A percentile compares a stretch with the other conserved stretches of the same genome.
These are phyloP conservation scores for Prunus dulcis DNA, from an alignment of 306 rosid genomes.

Conservation along the genomic window DNA sequence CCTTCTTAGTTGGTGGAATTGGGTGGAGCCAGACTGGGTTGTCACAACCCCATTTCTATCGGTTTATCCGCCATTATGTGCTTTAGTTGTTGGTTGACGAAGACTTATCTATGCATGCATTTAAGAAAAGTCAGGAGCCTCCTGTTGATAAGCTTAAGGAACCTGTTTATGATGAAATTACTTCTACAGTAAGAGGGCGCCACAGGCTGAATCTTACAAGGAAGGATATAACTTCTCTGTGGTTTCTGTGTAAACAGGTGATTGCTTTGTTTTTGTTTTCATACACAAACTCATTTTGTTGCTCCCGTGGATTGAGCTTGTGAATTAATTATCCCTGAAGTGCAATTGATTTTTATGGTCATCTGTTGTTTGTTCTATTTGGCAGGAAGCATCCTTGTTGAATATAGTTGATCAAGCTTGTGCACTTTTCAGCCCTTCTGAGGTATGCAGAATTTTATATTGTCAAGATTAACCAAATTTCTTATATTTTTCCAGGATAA, in stretches of 20 bases:
- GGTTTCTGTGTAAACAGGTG: constrained; percentile 98
- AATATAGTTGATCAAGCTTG: constrained; percentile 83
- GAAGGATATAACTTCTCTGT: constrained; percentile 68
- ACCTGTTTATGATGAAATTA: constrained; percentile 63
- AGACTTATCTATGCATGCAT: constrained; percentile 42
- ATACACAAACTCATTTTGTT: neutral
- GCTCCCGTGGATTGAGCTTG: constrained; percentile 4
- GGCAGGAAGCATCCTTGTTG: constrained; percentile 88
- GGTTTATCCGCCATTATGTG: neutral
- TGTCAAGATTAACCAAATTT: neutral
- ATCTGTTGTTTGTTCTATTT: constrained; percentile 29
- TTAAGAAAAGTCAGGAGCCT: constrained; percentile 71
- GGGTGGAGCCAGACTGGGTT: neutral
- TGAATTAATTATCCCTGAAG: constrained; percentile 9
- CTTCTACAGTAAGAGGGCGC: constrained; percentile 49
- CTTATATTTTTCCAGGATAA: neutral
- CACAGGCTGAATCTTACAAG: constrained; percentile 65
- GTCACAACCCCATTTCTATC: neutral
- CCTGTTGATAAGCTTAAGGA: constrained; percentile 72
- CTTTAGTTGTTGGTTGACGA: neutral
- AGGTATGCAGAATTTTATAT: constrained; percentile 45
- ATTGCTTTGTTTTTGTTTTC: constrained; percentile 19
- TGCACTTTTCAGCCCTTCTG: constrained; percentile 63
- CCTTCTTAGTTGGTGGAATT: neutral
- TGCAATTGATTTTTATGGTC: constrained; percentile 12